Percentiles rank a stretch among this genome's conserved stretches.
These are phyloP conservation scores for Cladosporium sphaerospermum DNA, from an alignment of 2,329 filamentous ascomycete species.

Conservation along the genomic window DNA sequence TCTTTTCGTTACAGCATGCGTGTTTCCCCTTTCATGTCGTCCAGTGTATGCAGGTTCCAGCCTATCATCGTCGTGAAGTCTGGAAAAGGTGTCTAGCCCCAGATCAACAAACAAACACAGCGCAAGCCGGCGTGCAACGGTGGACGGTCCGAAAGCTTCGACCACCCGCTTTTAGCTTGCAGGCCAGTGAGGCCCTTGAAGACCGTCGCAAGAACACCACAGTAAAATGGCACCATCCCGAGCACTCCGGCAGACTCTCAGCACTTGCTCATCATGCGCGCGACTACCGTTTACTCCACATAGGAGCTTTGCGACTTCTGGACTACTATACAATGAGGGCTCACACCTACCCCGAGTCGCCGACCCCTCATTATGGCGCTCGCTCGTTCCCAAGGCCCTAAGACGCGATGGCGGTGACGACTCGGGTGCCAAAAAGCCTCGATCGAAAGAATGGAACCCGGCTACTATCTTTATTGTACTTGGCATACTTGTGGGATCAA, in stretches of 20 bases:
- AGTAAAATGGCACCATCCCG: conserved; percentile 13
- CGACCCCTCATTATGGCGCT: conserved; percentile 31
- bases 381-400: conserved; percentile 29
- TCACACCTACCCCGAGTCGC: conserved; percentile 29
- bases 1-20: not conserved
- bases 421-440: not conserved
- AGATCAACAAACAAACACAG: conserved; percentile 11
- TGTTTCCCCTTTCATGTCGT: not conserved
- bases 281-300: not conserved
- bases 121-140: not conserved
- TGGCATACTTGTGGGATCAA: conserved; percentile 79
- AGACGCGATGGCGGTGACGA: conserved; percentile 15
- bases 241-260: conserved; percentile 10
- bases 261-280: conserved; percentile 10
- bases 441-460: conserved; percentile 44
- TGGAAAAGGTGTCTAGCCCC: not conserved
- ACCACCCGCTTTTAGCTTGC: not conserved
- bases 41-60: conserved; percentile 1
- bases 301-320: conserved; percentile 6
- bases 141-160: conserved; percentile 6
- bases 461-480: conserved; percentile 61
- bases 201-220: not conserved
- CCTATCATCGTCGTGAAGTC: conserved; percentile 9
- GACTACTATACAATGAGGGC: conserved; percentile 11
- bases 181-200: not conserved